These are phyloP conservation scores for Chamaecyparis obtusa DNA, from an alignment of 75 land plant species.

Conservation along the genomic window DNA sequence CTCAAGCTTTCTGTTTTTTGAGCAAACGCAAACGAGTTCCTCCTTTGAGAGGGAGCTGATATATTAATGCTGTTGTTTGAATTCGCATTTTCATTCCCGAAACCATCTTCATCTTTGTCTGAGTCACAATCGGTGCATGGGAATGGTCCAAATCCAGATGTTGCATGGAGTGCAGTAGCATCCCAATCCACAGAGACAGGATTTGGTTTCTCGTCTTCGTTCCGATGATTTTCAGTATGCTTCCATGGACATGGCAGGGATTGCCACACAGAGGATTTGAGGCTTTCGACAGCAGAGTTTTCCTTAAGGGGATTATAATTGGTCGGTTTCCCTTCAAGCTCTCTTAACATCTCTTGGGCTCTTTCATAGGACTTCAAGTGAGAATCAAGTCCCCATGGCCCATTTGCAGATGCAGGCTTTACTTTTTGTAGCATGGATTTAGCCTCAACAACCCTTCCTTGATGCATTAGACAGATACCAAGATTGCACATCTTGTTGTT, in stretches of 20 bases:
- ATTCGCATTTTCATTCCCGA: background rate
- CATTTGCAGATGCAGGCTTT: conserved; percentile 65
- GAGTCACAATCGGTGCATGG: background rate
- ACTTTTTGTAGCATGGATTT: conserved; percentile 67
- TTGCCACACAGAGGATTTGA: conserved; percentile 20
- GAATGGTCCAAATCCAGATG: conserved; percentile 4
- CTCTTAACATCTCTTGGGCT: conserved; percentile 93
- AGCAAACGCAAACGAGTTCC: background rate
- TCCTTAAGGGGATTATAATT: no score
- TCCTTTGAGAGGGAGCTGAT: background rate
- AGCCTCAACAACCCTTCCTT: conserved; percentile 82
- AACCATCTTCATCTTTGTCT: background rate
- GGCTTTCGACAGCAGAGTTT: conserved; percentile 14
- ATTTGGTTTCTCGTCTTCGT: conserved; percentile 33
- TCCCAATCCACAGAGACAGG: conserved; percentile 48
- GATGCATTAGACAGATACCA: conserved; percentile 96
- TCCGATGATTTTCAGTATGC: conserved; percentile 20
- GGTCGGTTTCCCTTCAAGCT: conserved; percentile 37
- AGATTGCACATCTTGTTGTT: conserved; percentile 99
- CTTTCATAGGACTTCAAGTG: conserved; percentile 94
- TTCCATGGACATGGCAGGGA: conserved; percentile 13
- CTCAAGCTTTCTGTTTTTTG: background rate
- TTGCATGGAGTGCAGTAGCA: conserved; percentile 64
- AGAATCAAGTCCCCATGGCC: conserved; percentile 79
- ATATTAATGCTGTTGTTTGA: background rate